phyloP scores from a whole-genome alignment of 805 yeast genomes.

The Candida methanosorbosa region DNA sequence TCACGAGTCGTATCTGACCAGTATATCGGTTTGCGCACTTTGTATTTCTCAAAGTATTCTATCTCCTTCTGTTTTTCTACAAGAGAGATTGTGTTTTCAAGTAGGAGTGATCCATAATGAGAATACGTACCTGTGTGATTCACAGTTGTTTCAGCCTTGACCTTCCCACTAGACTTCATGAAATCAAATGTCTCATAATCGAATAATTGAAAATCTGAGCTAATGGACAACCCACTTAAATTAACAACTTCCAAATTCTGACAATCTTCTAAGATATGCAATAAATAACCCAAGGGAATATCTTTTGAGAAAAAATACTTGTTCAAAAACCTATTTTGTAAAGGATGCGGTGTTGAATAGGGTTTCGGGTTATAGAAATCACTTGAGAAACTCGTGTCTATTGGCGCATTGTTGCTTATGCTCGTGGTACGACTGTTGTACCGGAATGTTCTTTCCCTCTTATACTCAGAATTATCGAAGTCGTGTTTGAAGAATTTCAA shows the following conservation, averaged over 20 bases:
- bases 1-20: slow-evolving; percentile 24
- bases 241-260: slow-evolving; percentile 48
- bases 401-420: neutral
- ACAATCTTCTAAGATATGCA: slow-evolving; percentile 64
- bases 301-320: slow-evolving; percentile 66
- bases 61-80: slow-evolving; percentile 10
- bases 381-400: neutral
- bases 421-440: neutral
- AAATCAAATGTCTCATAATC: slow-evolving; percentile 30
- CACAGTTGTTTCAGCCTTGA: slow-evolving; percentile 1
- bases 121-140: neutral
- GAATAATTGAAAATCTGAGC: slow-evolving; percentile 54
- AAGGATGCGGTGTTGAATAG: slow-evolving; percentile 43
- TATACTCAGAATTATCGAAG: neutral
- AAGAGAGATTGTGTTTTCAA: slow-evolving; percentile 15
- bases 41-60: slow-evolving; percentile 6
- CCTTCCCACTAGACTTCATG: slow-evolving; percentile 12
- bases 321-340: slow-evolving; percentile 47
- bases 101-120: slow-evolving; percentile 23
- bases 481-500: neutral
- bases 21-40: slow-evolving; percentile 12
- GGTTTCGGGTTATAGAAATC: slow-evolving; percentile 14
- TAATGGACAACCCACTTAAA: slow-evolving; percentile 53
- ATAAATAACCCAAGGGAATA: slow-evolving; percentile 66
- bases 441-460: no score